Conservation (phyloP, 2,329 filamentous ascomycete species). For the Sarocladiaceae sp. region DNA sequence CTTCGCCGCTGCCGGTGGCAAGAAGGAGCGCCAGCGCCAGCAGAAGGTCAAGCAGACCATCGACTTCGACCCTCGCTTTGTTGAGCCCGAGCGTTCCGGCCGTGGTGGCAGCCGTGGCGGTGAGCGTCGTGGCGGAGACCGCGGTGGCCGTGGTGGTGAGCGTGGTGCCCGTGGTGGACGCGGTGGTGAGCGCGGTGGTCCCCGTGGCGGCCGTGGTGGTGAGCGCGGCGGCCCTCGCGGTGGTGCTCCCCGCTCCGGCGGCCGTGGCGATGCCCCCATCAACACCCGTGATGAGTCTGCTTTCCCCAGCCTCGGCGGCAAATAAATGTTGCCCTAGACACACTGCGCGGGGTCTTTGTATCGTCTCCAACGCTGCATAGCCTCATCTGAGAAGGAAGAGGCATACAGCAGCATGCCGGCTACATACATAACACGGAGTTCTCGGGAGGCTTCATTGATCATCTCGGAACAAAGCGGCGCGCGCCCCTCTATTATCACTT, state of each 20-base stretch:
- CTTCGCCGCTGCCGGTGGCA: conserved; percentile 67
- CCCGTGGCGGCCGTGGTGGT: conserved; percentile 35
- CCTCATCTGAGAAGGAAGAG: neutral
- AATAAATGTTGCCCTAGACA: conserved; percentile 28
- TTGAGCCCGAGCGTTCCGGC: conserved; percentile 59
- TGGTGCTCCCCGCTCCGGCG: conserved; percentile 40
- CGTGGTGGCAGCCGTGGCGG: conserved; percentile 46
- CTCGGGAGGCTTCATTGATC: neutral
- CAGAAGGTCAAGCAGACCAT: conserved; percentile 86
- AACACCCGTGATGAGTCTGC: conserved; percentile 52
- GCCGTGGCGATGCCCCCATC: conserved; percentile 37
- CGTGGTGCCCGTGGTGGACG: conserved; percentile 39
- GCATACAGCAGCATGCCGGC: too few relatives aligned
- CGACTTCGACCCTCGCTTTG: conserved; percentile 80
- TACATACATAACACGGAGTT: conserved; percentile 1
- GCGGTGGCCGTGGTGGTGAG: conserved; percentile 43
- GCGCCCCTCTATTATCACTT: neutral
- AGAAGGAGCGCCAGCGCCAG: conserved; percentile 79
- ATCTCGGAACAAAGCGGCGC: conserved; percentile 4
- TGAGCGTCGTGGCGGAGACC: conserved; percentile 45
- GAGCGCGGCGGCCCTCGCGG: conserved; percentile 38
- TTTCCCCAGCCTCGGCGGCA: conserved; percentile 55
- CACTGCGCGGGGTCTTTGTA: conserved; percentile 3
- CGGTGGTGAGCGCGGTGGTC: conserved; percentile 42
- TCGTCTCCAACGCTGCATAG: neutral